These are phyloP conservation scores for Pseudogymnoascus sp. DNA, from an alignment of 2,329 filamentous ascomycete genomes.

Conservation along the genomic window DNA sequence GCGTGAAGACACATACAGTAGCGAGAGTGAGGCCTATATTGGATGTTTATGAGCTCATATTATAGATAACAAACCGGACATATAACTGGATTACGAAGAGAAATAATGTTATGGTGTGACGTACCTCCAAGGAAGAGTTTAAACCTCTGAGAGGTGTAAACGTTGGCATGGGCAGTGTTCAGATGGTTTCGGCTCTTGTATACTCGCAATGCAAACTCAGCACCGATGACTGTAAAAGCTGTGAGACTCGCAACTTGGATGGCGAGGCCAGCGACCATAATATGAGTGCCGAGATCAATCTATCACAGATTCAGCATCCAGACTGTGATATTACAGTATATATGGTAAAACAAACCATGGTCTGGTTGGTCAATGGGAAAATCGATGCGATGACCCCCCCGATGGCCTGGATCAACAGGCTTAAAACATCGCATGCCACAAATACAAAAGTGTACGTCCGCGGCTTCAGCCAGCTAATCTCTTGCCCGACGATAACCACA, in stretches of 20 bases:
- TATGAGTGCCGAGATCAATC: constrained; percentile 40
- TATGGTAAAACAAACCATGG: constrained; percentile 24
- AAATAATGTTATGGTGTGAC: background rate
- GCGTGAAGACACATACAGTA: constrained; percentile 45
- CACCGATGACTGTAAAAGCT: constrained; percentile 23
- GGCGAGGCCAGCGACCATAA: constrained; percentile 52
- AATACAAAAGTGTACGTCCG: constrained; percentile 50
- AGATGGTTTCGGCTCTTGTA: background rate
- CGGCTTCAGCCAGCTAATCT: constrained; percentile 38
- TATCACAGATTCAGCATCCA: background rate
- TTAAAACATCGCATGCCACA: constrained; percentile 50
- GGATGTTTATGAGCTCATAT: constrained; percentile 31
- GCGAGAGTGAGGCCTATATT: constrained; percentile 37
- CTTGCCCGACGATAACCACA: constrained; percentile 44
- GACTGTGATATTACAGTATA: background rate
- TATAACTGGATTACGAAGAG: background rate
- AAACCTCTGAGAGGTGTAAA: constrained; percentile 14
- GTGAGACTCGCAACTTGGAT: constrained; percentile 47
- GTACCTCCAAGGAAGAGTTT: constrained; percentile 13
- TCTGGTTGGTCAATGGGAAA: constrained; percentile 27
- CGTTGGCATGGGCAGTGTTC: constrained; percentile 8
- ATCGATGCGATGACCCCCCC: constrained; percentile 51
- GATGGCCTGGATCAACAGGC: constrained; percentile 51
- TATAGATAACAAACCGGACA: background rate
- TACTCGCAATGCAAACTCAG: constrained; percentile 13